Evolutionary conservation across 148 eudicot genomes (phyloP).

Genomic region (Dianthus caryophyllus): DNA sequence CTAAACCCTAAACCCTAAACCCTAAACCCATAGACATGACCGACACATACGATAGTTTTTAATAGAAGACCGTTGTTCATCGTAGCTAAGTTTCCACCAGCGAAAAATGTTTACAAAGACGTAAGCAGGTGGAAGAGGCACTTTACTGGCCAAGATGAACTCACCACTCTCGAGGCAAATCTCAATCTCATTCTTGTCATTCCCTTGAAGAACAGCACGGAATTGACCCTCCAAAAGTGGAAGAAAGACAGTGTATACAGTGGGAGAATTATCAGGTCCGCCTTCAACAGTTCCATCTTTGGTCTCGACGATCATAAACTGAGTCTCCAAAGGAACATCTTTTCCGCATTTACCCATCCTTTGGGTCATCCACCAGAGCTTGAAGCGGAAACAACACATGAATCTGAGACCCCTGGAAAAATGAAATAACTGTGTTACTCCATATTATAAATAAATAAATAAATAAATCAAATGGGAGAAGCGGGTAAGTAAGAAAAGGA

Average conservation of each 20-base stretch:
- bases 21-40: no score
- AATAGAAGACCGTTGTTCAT: constrained; percentile 27
- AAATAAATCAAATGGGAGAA: no score
- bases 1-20: no score
- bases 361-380: constrained; percentile 99
- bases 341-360: constrained; percentile 84
- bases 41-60: constrained; percentile 20
- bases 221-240: constrained; percentile 90
- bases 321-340: constrained; percentile 89
- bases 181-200: constrained; percentile 72
- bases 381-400: constrained; percentile 92
- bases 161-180: constrained; percentile 98
- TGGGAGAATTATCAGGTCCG: constrained; percentile 45
- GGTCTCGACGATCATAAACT: constrained; percentile 85
- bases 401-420: constrained; percentile 64
- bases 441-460: no score
- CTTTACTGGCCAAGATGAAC: constrained; percentile 35
- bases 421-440: no score
- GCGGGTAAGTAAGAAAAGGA: no score
- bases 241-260: constrained; percentile 78
- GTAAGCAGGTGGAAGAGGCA: constrained; percentile 17
- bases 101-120: constrained; percentile 16
- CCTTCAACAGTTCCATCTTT: constrained; percentile 46
- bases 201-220: constrained; percentile 95
- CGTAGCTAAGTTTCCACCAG: constrained; percentile 17